Evolutionary conservation across 352 stramenopile species (phyloP).

Genomic region (Globisporangium splendens): DNA sequence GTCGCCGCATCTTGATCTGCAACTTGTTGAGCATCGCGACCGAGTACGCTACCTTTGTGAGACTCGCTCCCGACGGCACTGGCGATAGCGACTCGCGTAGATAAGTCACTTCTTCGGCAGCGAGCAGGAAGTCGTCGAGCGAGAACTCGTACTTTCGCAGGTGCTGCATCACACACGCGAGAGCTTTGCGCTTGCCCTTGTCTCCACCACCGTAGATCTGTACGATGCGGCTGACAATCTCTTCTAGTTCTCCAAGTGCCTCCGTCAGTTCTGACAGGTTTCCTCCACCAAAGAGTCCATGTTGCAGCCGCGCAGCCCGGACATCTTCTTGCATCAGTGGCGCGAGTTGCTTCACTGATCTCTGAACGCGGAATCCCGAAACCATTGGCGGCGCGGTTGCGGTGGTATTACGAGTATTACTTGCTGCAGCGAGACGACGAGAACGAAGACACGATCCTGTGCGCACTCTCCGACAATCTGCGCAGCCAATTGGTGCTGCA

Average conservation of each 20-base stretch:
- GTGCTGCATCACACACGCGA: constrained; percentile 72
- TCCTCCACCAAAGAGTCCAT: constrained; percentile 17
- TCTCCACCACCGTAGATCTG: constrained; percentile 65
- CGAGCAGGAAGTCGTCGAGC: constrained; percentile 61
- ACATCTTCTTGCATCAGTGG: constrained; percentile 42
- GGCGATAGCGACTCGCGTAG: constrained; percentile 8
- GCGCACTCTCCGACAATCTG: constrained; percentile 66
- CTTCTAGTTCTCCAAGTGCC: constrained; percentile 54
- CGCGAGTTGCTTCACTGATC: constrained; percentile 24
- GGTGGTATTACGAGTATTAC: constrained; percentile 83
- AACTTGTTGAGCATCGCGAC: constrained; percentile 42
- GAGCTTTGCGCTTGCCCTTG: constrained; percentile 67
- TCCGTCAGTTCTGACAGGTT: constrained; percentile 37
- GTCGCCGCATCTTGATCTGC: constrained; percentile 51
- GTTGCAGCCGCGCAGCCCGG: constrained; percentile 27
- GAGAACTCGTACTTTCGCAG: constrained; percentile 84
- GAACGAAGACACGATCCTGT: constrained; percentile 69
- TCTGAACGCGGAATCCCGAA: constrained; percentile 58
- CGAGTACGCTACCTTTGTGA: constrained; percentile 11
- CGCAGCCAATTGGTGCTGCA: constrained; percentile 72
- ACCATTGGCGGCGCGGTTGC: constrained; percentile 43
- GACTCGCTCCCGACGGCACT: not conserved
- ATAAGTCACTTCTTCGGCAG: constrained; percentile 48
- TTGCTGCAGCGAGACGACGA: constrained; percentile 68
- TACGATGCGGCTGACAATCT: constrained; percentile 49